Evolutionary conservation across 768 basidiomycete genomes (phyloP).

Genomic region (Lactifluus piperatus): DNA sequence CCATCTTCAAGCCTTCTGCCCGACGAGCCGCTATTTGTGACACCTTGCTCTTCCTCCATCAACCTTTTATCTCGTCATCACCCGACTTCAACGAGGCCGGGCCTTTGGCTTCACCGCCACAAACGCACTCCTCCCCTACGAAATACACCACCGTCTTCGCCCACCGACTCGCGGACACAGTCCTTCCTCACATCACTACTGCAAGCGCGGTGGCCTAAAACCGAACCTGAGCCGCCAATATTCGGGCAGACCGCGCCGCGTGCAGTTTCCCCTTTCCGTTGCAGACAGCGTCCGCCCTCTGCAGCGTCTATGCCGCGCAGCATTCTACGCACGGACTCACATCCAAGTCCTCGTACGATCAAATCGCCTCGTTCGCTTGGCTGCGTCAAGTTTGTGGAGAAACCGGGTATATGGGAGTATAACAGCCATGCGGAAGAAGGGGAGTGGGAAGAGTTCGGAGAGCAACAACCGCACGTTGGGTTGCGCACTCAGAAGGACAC

Average conservation of each 20-base stretch:
- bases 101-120: slow-evolving; percentile 44
- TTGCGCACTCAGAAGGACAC: slow-evolving; percentile 8
- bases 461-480: not conserved
- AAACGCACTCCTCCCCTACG: slow-evolving; percentile 28
- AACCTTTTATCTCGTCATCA: slow-evolving; percentile 22
- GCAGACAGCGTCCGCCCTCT: slow-evolving; percentile 15
- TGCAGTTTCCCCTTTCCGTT: slow-evolving; percentile 18
- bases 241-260: slow-evolving; percentile 21
- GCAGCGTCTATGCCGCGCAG: slow-evolving; percentile 18
- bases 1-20: slow-evolving; percentile 22
- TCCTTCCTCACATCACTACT: slow-evolving; percentile 19
- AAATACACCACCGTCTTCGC: slow-evolving; percentile 11
- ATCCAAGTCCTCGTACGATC: slow-evolving; percentile 5
- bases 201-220: slow-evolving; percentile 20
- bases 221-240: slow-evolving; percentile 19
- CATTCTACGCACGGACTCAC: slow-evolving; percentile 19
- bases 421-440: slow-evolving; percentile 4
- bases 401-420: slow-evolving; percentile 16
- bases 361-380: slow-evolving; percentile 15
- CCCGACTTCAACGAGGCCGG: slow-evolving; percentile 26
- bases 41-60: slow-evolving; percentile 15
- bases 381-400: slow-evolving; percentile 20
- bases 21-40: slow-evolving; percentile 12
- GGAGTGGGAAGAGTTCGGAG: not conserved
- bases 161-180: slow-evolving; percentile 12